Percentiles rank a stretch among this genome's conserved stretches.
phyloP scores from a whole-genome alignment of 1,139 yeast genomes.

The Blastobotrys buckinghamii region DNA sequence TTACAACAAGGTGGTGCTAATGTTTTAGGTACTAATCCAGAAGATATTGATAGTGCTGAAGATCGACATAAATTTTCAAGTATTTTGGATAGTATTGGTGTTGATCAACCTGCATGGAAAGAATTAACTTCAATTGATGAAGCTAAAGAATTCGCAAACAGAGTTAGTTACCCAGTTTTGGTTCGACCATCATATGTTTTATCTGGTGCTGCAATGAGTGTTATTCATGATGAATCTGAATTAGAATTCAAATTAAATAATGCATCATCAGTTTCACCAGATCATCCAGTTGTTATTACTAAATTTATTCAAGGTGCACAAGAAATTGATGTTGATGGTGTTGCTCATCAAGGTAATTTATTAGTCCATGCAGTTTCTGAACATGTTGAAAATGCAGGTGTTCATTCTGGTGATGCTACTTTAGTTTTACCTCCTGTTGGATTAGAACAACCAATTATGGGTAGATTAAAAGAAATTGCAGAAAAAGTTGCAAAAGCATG shows the following conservation, averaged over 20 bases:
- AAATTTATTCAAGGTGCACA: conserved; percentile 93
- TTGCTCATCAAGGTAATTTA: conserved; percentile 81
- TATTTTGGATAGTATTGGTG: conserved; percentile 82
- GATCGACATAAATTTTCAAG: conserved; percentile 97
- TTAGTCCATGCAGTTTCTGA: conserved; percentile 95
- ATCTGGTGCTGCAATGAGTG: conserved; percentile 99
- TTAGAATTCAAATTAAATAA: conserved; percentile 72
- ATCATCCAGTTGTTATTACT: conserved; percentile 95
- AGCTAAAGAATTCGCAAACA: conserved; percentile 78
- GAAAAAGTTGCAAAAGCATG: conserved; percentile 91
- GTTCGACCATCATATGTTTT: conserved; percentile 97
- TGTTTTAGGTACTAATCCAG: conserved; percentile 90
- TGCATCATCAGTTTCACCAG: conserved; percentile 90
- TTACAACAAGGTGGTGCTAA: conserved; percentile 72
- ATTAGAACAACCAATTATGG: conserved; percentile 80
- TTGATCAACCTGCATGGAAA: conserved; percentile 98
- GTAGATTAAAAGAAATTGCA: conserved; percentile 88
- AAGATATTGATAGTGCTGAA: conserved; percentile 94
- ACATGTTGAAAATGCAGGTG: conserved; percentile 98
- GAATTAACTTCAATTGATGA: conserved; percentile 82
- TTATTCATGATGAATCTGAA: conserved; percentile 71
- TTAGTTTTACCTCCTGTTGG: conserved; percentile 86
- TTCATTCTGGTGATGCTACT: conserved; percentile 98
- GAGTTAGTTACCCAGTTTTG: conserved; percentile 90
- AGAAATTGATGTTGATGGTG: conserved; percentile 97